Evolutionary conservation across 2,329 filamentous ascomycete genomes (phyloP).

Genomic region (Shiraia sp.): DNA sequence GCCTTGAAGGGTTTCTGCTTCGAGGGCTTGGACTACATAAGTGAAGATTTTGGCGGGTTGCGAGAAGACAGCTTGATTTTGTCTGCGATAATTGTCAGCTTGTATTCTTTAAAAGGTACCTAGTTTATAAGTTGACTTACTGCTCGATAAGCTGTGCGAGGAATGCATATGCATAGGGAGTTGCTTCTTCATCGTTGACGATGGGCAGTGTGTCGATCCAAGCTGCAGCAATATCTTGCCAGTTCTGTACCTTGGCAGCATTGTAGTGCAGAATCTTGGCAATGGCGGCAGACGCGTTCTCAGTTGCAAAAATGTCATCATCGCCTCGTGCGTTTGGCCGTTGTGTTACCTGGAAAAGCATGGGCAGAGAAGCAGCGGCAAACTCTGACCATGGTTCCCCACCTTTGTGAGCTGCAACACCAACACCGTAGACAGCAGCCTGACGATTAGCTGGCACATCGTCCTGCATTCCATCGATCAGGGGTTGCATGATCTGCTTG

Average conservation of each 20-base stretch:
- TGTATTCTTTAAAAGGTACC: neutral
- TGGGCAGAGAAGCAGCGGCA: constrained; percentile 75
- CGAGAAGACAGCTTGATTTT: constrained; percentile 78
- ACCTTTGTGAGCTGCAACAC: constrained; percentile 91
- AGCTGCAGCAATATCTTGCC: constrained; percentile 74
- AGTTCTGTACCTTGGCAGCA: constrained; percentile 72
- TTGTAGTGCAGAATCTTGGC: constrained; percentile 97
- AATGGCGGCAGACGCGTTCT: constrained; percentile 95
- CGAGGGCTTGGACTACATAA: constrained; percentile 83
- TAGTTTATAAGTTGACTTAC: constrained; percentile 64
- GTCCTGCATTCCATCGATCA: constrained; percentile 85
- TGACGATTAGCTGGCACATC: constrained; percentile 88
- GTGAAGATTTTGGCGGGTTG: constrained; percentile 83
- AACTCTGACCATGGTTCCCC: constrained; percentile 88
- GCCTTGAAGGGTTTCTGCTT: constrained; percentile 86
- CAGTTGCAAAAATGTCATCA: constrained; percentile 94
- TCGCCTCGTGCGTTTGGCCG: constrained; percentile 82
- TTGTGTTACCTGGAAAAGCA: constrained; percentile 82
- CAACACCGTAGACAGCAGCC: constrained; percentile 93
- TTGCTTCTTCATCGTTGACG: constrained; percentile 93
- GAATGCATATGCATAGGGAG: constrained; percentile 93
- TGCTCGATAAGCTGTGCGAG: constrained; percentile 88
- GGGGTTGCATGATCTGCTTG: constrained; percentile 81
- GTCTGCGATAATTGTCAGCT: constrained; percentile 56
- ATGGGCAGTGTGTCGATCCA: constrained; percentile 94